Conservation (phyloP, 441 rosid genomes). For the Manihot esculenta region DNA sequence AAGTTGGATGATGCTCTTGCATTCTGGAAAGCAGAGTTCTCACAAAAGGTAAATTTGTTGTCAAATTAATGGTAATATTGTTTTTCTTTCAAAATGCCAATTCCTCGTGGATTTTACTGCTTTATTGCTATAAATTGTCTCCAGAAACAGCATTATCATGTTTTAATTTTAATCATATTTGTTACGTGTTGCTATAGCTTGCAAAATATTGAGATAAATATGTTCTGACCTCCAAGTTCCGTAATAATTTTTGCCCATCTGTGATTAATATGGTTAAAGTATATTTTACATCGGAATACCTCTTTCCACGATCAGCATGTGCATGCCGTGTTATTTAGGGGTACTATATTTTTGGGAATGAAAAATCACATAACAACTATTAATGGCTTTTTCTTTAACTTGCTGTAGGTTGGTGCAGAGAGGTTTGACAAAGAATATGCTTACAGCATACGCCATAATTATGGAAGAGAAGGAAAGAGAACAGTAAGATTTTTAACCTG, state of each 20-base stretch:
- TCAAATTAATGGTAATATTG: neutral
- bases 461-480: constrained; percentile 96
- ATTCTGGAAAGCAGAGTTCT: constrained; percentile 91
- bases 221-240: neutral
- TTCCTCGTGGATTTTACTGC: neutral
- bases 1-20: constrained; percentile 92
- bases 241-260: neutral
- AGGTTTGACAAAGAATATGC: constrained; percentile 94
- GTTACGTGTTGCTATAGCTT: neutral
- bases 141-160: neutral
- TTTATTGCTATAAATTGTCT: neutral
- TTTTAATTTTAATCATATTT: neutral
- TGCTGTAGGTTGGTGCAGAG: constrained; percentile 78
- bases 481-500: constrained; percentile 51
- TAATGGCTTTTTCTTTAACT: constrained; percentile 3
- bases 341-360: neutral
- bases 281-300: neutral
- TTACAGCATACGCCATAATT: constrained; percentile 81
- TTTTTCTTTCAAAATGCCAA: neutral
- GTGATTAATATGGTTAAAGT: neutral
- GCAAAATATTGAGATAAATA: neutral
- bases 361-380: neutral
- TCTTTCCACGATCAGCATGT: neutral
- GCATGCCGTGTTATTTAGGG: neutral
- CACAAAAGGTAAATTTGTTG: constrained; percentile 56